These are phyloP conservation scores for Gamarada debralockiae DNA, from an alignment of 495 filamentous ascomycete species.

Conservation along the genomic window DNA sequence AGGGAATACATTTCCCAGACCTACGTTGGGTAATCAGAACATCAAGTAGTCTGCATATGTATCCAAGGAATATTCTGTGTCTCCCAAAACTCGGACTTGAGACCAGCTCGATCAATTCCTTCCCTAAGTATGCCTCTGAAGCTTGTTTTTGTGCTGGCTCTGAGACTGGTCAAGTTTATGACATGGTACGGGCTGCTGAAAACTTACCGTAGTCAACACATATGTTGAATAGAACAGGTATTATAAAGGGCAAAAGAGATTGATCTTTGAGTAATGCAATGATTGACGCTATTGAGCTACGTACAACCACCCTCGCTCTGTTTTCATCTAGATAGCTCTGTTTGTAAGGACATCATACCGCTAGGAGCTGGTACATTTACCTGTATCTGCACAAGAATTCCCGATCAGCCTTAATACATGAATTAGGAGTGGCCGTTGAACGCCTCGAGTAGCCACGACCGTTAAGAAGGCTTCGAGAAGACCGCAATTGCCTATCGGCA, in stretches of 20 bases:
- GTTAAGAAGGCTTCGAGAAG: conserved; percentile 65
- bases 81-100: conserved; percentile 28
- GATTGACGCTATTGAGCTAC: conserved; percentile 49
- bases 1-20: not conserved
- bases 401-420: conserved; percentile 68
- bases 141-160: conserved; percentile 52
- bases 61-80: conserved; percentile 27
- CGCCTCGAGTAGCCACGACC: too few species aligned
- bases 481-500: conserved; percentile 61
- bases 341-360: conserved; percentile 2
- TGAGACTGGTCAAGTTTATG: conserved; percentile 14
- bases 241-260: conserved; percentile 50
- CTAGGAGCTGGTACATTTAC: conserved; percentile 35
- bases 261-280: conserved; percentile 47
- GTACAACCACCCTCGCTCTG: conserved; percentile 57
- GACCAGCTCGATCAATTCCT: conserved; percentile 34
- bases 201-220: conserved; percentile 69
- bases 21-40: conserved; percentile 43
- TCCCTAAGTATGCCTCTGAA: conserved; percentile 37
- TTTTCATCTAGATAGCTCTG: conserved; percentile 83
- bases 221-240: conserved; percentile 70
- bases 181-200: not conserved
- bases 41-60: conserved; percentile 43
- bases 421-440: conserved; percentile 37
- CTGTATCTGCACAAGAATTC: conserved; percentile 78